Evolutionary conservation across 805 yeast species (phyloP), one percentile per base, ranked within the genome.

Genomic region (Metschnikowia kunwiensis): DNA sequence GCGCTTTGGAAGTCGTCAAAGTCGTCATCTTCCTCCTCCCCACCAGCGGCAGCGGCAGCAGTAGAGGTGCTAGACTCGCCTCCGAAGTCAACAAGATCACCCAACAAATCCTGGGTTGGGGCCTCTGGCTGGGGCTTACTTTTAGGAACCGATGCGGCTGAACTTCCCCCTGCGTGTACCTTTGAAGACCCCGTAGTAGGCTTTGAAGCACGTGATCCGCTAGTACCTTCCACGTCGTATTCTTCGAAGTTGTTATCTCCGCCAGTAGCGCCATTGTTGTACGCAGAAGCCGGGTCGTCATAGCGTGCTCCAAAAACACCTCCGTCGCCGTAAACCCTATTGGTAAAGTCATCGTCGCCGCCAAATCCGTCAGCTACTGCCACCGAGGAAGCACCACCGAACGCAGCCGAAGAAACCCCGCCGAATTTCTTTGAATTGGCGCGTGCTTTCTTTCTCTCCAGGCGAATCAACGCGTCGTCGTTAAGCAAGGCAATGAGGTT

Each of bases 401-500:
- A 63, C 8, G 70, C 68, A 30, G 65, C 65, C 5, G 67, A 60
- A 7, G 89, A 78, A 23, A 85, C 82, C 34, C 89, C 95, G 29
- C 81, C 82, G 57, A 81, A 87, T 60, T 88, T 89, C 61, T 82
- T 79, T 23, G 87, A 74, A 48, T 87, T 84, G 12, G 80, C 83
- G 49, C 93, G 77, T n/a, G 96, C 88, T 71, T 85, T 86, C 61
- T 85, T 86, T 45, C 97, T 75, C 60, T 89, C 97, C 25, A 78
- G 66, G 45, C 97, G 77, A 34, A 91, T 80, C 58, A 69, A 65
- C 5, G 72, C 70, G 52, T 87, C 95, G 59, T 86, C 95, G 50
- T 78, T 78, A 48, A 93, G 70, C 48, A 93, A 69, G 11, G 70
- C 72, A 17, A 80, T 68, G 44, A 93, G 70, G 45, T 79, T 81